Evolutionary conservation across 345 rosid species (phyloP).

Genomic region (Hibiscus tridactylites): DNA sequence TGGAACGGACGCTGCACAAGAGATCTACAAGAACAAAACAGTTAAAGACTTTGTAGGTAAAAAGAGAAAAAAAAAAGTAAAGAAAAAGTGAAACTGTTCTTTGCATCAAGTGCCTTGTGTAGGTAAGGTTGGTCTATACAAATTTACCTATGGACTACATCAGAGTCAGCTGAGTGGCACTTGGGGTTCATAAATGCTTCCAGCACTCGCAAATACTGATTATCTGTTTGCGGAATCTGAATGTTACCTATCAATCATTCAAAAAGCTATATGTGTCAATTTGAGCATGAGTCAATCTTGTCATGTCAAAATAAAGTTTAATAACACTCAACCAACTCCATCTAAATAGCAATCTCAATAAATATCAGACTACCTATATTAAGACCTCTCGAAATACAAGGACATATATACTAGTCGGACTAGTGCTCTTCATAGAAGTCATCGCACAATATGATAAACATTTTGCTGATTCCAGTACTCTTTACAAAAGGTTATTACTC

Average conservation of each 20-base stretch:
- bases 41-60: background rate
- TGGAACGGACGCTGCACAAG: slow-evolving; percentile 54
- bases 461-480: background rate
- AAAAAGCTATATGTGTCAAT: background rate
- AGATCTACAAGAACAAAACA: slow-evolving; percentile 31
- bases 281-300: background rate
- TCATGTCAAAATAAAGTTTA: background rate
- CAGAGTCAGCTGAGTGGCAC: slow-evolving; percentile 74
- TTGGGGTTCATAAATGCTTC: slow-evolving; percentile 78
- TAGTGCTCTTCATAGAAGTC: background rate
- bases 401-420: background rate
- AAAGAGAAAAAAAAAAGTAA: background rate
- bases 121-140: slow-evolving; percentile 6
- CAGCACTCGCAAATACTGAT: slow-evolving; percentile 51
- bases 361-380: background rate
- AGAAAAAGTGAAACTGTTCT: background rate
- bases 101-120: background rate
- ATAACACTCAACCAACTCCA: background rate
- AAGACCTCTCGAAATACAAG: background rate
- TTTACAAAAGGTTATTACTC: background rate
- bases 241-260: slow-evolving; percentile 27
- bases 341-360: background rate
- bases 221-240: slow-evolving; percentile 23
- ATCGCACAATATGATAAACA: slow-evolving; percentile 2
- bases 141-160: slow-evolving; percentile 48